These are phyloP conservation scores for Pseudonectria buxi DNA, from an alignment of 2,329 filamentous ascomycete species.

Conservation along the genomic window DNA sequence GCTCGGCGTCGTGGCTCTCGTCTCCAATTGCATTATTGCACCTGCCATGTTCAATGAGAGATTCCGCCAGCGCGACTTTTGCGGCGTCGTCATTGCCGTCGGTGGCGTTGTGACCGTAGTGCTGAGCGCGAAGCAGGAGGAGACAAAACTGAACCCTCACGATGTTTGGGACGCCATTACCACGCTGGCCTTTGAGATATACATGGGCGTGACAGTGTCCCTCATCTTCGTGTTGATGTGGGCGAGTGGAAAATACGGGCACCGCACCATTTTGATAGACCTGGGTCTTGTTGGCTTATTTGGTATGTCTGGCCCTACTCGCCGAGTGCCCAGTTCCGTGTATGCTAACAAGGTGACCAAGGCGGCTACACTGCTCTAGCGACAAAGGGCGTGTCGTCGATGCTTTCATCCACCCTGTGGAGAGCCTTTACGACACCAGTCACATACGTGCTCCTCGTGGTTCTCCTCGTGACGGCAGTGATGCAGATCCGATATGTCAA, in stretches of 20 bases:
- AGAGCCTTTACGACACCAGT: slow-evolving; percentile 86
- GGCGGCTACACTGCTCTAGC: slow-evolving; percentile 94
- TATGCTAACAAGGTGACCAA: slow-evolving; percentile 27
- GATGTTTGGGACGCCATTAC: slow-evolving; percentile 88
- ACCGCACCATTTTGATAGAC: slow-evolving; percentile 82
- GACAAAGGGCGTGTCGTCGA: slow-evolving; percentile 92
- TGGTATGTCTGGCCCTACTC: slow-evolving; percentile 47
- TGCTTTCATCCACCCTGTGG: slow-evolving; percentile 86
- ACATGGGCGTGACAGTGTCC: slow-evolving; percentile 67
- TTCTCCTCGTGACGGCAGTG: slow-evolving; percentile 77
- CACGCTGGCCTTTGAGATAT: slow-evolving; percentile 83
- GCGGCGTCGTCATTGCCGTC: slow-evolving; percentile 82
- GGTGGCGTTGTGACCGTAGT: slow-evolving; percentile 88
- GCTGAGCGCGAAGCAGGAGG: slow-evolving; percentile 79
- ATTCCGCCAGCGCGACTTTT: slow-evolving; percentile 77
- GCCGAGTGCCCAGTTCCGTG: background rate
- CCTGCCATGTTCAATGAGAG: slow-evolving; percentile 88
- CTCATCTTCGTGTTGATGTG: slow-evolving; percentile 75
- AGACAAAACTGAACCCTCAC: slow-evolving; percentile 83
- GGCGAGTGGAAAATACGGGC: slow-evolving; percentile 77
- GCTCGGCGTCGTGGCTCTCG: slow-evolving; percentile 88
- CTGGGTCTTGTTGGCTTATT: slow-evolving; percentile 89
- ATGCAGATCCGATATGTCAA: slow-evolving; percentile 99
- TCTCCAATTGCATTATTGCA: slow-evolving; percentile 95
- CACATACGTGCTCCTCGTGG: slow-evolving; percentile 74